These are phyloP conservation scores for Aspergillus piperis DNA, from an alignment of 2,329 filamentous ascomycete genomes.

Conservation along the genomic window DNA sequence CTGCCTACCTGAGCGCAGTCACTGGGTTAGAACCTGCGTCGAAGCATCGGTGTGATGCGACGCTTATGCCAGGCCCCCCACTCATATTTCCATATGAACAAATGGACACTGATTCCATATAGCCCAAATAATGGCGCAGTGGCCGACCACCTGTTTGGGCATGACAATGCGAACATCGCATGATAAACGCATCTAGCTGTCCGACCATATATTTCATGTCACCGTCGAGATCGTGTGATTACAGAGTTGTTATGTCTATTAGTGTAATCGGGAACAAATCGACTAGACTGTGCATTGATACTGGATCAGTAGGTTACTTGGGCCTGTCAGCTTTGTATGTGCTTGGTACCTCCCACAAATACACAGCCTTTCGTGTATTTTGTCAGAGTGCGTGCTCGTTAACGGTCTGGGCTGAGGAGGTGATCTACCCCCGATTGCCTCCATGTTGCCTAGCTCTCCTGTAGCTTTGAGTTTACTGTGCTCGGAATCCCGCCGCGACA, in stretches of 20 bases:
- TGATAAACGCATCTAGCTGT: no score
- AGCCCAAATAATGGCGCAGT: no score
- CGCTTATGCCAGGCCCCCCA: no score
- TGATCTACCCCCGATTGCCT: not conserved
- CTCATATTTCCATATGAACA: no score
- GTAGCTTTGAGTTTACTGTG: constrained; percentile 2
- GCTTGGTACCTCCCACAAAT: not conserved
- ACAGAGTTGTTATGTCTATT: not conserved
- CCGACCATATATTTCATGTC: no score
- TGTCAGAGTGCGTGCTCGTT: not conserved
- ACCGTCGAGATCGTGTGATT: not conserved
- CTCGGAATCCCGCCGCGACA: not conserved
- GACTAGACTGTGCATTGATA: not conserved
- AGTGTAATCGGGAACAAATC: not conserved
- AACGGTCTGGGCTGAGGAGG: not conserved
- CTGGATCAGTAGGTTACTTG: not conserved
- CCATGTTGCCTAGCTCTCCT: not conserved
- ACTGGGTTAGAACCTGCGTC: no score
- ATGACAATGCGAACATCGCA: no score
- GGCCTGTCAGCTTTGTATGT: not conserved
- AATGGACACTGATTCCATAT: no score
- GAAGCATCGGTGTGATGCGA: no score
- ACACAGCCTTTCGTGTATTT: not conserved
- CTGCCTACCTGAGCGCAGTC: no score
- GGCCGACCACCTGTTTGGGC: no score